Evolutionary conservation across 164 flowering plant genomes (phyloP), one percentile per base, ranked within the genome.

Genomic region (Umbilicus rupestris): DNA sequence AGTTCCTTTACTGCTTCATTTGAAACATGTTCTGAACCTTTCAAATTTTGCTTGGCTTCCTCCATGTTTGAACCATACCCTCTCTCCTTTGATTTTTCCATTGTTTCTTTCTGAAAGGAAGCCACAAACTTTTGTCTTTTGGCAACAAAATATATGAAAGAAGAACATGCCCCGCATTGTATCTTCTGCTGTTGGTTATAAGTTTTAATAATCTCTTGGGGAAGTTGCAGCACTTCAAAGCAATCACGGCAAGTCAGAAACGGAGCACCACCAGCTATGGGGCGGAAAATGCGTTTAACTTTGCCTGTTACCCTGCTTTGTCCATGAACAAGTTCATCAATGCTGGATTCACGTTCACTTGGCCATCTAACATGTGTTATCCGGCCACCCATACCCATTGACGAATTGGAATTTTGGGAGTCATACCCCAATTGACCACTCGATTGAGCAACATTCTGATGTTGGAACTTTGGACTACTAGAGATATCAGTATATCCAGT

Each of bases 261-360:
- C 30, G 98, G 98, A 7, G 98, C 82, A 59, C 89, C 98, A 68
- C 92, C 89, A 14, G 81, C 80, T 17, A 87, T 37, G 2, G 98
- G 94, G 55, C n/a, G 79, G 72, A 78, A 80, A 2, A 72, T 78
- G 55, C 65, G 63, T 63, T 74, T 70, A 71, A 52, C 71, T 46
- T 74, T 70, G 29, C 75, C 73, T 39, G 67, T 14, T 11, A 68
- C 69, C 39, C 67, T 70, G 70, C 79, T 81, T 52, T 70, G 78
- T 45, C 42, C 44, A 24, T n/a, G n/a, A n/a, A n/a, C n/a, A n/a
- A n/a, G n/a, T n/a, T 39, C 78, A 68, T 73, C 79, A 59, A 70
- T 67, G 15, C 72, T 82, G 17, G 70, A 72, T 31, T 78, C 84
- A 59, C 80, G 52, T 58, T 80, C 85, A 70, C 74, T 77, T 22